A percentile compares a stretch with the other conserved stretches of the same genome.
These are phyloP conservation scores for Paramecium sexaurelia DNA, from an alignment of 73 alveolate species.

Conservation along the genomic window DNA sequence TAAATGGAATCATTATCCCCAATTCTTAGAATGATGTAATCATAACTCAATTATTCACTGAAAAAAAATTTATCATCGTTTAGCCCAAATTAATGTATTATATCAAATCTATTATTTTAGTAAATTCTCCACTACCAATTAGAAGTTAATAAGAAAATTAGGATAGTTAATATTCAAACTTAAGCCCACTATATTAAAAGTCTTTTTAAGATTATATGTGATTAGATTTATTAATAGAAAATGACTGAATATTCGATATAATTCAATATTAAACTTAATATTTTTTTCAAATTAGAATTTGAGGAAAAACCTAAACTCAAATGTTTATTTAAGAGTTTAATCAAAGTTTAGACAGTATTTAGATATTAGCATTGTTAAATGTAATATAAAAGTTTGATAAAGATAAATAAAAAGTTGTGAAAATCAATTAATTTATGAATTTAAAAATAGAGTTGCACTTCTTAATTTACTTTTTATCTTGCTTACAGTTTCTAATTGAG, in stretches of 20 bases:
- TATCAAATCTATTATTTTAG: not conserved
- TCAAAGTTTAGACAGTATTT: not conserved
- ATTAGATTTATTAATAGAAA: not conserved
- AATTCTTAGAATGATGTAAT: not conserved
- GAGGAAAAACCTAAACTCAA: not conserved
- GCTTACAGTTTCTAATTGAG: not conserved
- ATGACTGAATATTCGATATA: not conserved
- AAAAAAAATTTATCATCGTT: not conserved
- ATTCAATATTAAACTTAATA: not conserved
- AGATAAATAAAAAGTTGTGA: not conserved
- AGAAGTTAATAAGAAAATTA: not conserved
- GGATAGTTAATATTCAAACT: not conserved
- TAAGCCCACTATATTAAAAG: not conserved
- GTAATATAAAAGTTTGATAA: not conserved
- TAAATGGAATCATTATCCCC: not conserved
- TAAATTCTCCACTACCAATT: not conserved
- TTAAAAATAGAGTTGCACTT: constrained; percentile 4
- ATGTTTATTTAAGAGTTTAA: not conserved
- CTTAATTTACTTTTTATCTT: not conserved
- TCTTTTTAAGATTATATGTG: not conserved
- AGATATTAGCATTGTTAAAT: no score
- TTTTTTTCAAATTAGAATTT: not conserved
- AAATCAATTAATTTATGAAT: not conserved
- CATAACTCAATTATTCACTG: not conserved
- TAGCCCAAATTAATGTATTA: not conserved